These are phyloP conservation scores for Agarophyton chilense DNA, from an alignment of 23 red algal species.

Conservation along the genomic window DNA sequence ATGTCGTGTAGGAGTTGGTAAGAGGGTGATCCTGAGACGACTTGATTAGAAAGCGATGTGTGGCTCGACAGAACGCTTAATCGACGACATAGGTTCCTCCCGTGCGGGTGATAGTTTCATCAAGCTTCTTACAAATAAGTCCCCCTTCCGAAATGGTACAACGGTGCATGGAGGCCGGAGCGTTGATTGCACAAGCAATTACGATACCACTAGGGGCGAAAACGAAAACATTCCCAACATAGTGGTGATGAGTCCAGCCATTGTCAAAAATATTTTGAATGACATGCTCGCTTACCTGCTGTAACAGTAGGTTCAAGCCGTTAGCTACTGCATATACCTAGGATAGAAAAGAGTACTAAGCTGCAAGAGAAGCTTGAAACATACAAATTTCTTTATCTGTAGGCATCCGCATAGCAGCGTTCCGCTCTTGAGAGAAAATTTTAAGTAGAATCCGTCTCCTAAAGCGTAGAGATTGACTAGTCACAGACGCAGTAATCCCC, in stretches of 20 bases:
- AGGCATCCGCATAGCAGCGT: not conserved
- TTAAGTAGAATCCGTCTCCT: not conserved
- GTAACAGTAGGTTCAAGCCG: conserved; percentile 1
- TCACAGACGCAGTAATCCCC: not conserved
- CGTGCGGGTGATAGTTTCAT: not conserved
- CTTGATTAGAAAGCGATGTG: conserved; percentile 18
- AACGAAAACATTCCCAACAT: not conserved
- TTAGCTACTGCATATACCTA: conserved; percentile 9
- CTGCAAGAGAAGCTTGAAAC: not conserved
- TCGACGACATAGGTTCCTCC: conserved; percentile 2
- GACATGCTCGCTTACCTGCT: not conserved
- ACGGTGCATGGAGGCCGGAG: conserved; percentile 3
- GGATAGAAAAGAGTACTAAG: not conserved
- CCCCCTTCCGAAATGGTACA: conserved; percentile 10
- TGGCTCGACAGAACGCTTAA: not conserved
- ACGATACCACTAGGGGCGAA: conserved; percentile 10
- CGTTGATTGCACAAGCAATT: conserved; percentile 17
- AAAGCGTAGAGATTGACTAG: not conserved
- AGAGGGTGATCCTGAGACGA: not conserved
- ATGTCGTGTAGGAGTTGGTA: too few species aligned
- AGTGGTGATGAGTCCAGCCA: conserved; percentile 26
- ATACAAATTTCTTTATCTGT: not conserved
- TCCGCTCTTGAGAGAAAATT: not conserved
- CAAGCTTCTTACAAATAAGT: not conserved
- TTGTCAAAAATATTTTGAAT: conserved; percentile 38